Base-by-base conservation (phyloP, 2,329 filamentous ascomycete genomes). In the Stagonosporopsis chrysanthemi region DNA sequence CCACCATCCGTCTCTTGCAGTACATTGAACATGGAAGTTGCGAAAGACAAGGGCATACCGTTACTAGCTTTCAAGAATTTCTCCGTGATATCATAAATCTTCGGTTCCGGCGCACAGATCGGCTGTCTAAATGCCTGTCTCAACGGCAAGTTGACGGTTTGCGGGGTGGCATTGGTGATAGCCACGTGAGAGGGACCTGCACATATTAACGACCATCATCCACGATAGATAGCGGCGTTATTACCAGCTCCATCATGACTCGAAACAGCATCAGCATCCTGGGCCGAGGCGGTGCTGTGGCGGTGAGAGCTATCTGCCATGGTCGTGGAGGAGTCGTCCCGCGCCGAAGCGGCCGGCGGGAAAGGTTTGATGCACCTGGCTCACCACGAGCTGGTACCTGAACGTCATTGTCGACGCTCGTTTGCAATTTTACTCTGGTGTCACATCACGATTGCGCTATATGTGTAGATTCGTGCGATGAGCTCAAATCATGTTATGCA, bases 81-180 rank as follows among this genome's bases (percentile, higher is more conserved):
- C 36, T 78, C 77, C n/a, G 84, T 86, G 62, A 86, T 83, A 70
- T 87, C 82, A 65, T 78, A 76, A 58, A 79, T 75, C 47, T 74
- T 75, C 45, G 78, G 74, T 60, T 75, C 69, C 57, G 68, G 58
- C 29, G 48, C 58, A 17, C 54, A 54, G 22, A 62, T 56, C 11
- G 62, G 52, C 39, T 64, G 67, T 52, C 64, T 63, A 15, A 67
- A 51, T 9, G 67, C 61, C 63, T 70, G 71, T 58, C 73, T 69
- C 64, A 74, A 60, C 26, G 72, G 69, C 56, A 75, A 56, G 48
- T 68, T 64, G 47, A 54, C 64, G 47, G 56, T 60, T 33, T 60
- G 52, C 23, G 62, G 55, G 55, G 61, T 41, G 40, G 57, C 29
- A 56, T 47, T 36, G 28, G 29, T 35, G 29, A 43, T 43, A 24